These are phyloP conservation scores for Phallus indusiatus DNA, from an alignment of 768 basidiomycete genomes.

Conservation along the genomic window DNA sequence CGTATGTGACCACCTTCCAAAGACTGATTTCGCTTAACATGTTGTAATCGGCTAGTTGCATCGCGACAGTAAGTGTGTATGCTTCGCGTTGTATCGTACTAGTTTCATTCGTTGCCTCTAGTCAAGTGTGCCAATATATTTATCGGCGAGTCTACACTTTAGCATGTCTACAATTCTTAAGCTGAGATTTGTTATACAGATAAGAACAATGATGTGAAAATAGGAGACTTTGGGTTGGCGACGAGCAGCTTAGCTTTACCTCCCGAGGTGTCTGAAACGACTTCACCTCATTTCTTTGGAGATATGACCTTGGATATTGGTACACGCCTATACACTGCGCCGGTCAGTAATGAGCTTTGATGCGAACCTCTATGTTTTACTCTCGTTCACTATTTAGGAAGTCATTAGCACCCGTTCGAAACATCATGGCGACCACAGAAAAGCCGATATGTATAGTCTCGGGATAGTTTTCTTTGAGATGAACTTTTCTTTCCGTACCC, in stretches of 20 bases:
- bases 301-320: slow-evolving; percentile 81
- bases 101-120: background rate
- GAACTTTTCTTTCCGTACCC: slow-evolving; percentile 78
- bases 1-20: slow-evolving; percentile 31
- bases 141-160: slow-evolving; percentile 51
- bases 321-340: slow-evolving; percentile 86
- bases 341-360: slow-evolving; percentile 36
- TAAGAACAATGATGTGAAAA: slow-evolving; percentile 79
- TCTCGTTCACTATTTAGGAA: background rate
- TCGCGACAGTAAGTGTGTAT: slow-evolving; percentile 15
- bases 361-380: background rate
- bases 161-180: background rate
- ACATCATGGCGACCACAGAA: slow-evolving; percentile 51
- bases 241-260: slow-evolving; percentile 76
- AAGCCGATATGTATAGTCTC: slow-evolving; percentile 92
- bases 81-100: background rate
- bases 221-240: slow-evolving; percentile 91
- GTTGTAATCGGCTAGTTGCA: slow-evolving; percentile 39
- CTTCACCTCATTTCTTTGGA: slow-evolving; percentile 27
- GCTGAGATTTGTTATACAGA: slow-evolving; percentile 32
- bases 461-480: slow-evolving; percentile 98
- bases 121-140: slow-evolving; percentile 94
- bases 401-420: background rate
- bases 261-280: slow-evolving; percentile 42
- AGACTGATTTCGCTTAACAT: background rate